Base-by-base conservation (phyloP, 2,329 filamentous ascomycete species). In the Aspergillus ustus region DNA sequence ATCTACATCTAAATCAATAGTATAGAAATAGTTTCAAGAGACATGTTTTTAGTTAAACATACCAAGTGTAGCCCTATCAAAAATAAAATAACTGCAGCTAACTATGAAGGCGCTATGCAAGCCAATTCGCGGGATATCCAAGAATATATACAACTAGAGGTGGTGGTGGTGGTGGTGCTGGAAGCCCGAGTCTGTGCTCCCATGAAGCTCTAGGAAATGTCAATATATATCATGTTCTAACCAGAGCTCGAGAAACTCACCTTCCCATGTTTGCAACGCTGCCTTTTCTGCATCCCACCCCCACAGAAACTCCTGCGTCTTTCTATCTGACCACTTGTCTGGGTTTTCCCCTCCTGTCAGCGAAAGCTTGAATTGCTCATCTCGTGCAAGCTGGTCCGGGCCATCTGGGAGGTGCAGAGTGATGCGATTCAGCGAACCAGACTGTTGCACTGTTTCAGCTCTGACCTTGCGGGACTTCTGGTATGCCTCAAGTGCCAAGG, bases 241-340 rank as follows among this genome's bases (percentile, higher is more conserved):
- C 11, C 8, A 19, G 34, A 50, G 9, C 31, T 17, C 34, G 48
- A 20, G 34, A 15, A 37, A 63, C 68, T 63, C 59, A 75, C 72
- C 67, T 37, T 66, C 67, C 74, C 73, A 77, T n/a, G 66, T 65
- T 45, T 70, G 67, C 57, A 74, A 55, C 2, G 72, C 72, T 7
- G 63, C 70, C 56, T 71, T 70, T 58, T 77, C 75, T 2, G 75
- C 74, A 67, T 77, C 75, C 72, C 73, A 76, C 1, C 70, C 73
- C 75, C 75, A 77, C 25, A 77, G 52, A 19, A 74, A 69, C 71
- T 83, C 80, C 71, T 89, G 87, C 46, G 88, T 86, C 62, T 88
- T 85, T 13, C 85, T 84, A 69, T 87, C 88, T 7, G 85, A 82
- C 87, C 87, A 89, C 74, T 88, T 88, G 74, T 89, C 87, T 2